Evolutionary conservation across 371 early-diverging fungal species (phyloP), one percentile per base, ranked within the genome.

Genomic region (Choanephora cucurbitarum): DNA sequence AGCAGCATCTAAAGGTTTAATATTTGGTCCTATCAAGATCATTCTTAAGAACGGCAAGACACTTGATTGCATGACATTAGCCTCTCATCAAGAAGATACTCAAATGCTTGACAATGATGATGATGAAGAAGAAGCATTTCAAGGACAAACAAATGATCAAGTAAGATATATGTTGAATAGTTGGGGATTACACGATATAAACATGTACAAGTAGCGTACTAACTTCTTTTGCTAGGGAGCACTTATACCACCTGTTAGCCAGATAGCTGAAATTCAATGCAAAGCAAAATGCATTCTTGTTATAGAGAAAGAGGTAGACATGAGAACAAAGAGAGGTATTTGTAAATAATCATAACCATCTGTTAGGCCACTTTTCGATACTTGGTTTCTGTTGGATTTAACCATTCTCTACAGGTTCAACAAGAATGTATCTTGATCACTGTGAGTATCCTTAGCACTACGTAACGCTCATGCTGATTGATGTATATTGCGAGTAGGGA

Each of bases 241-340:
- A 11, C 54, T 74, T 10, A 76, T 79, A 37, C 80, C 80, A 13
- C 65, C 71, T 17, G 50, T 69, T 4, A 66, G 51, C 45, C 68
- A 72, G 48, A 53, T 76, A 13, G 28, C 45, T 34, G 46, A 64
- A 23, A 61, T 79, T 13, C 66, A 72, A 47, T 62, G 60, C n/a
- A 51, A 48, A 19, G 76, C 80, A 8, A 55, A 60, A 21, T 66
- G 59, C 46, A 61, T 76, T 24, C 57, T 79, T 21, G 62, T 79
- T 2, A 55, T 79, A 22, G 80, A 79, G 50, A 79, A 79, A 59
- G 80, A 79, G 52, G 77, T 69, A 59, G n/a, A n/a, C n/a, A 23
- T 18, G 1, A 15, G 0, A 7, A 42, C 2, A 42, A 15, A 41
- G 5, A 23, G 43, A n/a, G n/a, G n/a, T n/a, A n/a, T n/a, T n/a